Conservation (phyloP, 371 early-diverging fungal genomes). For the Syncephalastrum monosporum region DNA sequence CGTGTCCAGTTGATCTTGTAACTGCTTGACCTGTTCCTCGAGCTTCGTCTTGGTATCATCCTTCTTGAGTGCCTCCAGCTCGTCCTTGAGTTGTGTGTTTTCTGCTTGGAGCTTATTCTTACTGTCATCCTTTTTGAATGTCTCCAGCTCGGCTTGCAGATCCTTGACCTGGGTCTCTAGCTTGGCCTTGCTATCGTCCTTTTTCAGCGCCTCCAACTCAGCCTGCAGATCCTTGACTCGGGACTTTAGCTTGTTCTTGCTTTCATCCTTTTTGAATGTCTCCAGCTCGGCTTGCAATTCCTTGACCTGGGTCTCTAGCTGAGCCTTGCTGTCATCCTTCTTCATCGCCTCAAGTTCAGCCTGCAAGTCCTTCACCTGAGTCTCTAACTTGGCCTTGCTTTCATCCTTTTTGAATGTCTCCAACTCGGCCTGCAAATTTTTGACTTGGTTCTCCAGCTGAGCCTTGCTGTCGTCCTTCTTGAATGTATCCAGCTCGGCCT, state of each 20-base stretch:
- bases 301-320: conserved; percentile 9
- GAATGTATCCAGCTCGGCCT: too few relatives aligned
- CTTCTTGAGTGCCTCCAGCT: conserved; percentile 24
- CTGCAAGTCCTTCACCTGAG: conserved; percentile 4
- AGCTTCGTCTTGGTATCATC: conserved; percentile 6
- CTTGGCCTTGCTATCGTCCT: background rate
- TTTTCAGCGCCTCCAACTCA: conserved; percentile 10
- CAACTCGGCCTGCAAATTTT: background rate
- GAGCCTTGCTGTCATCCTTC: conserved; percentile 3
- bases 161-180: conserved; percentile 12
- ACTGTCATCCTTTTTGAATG: conserved; percentile 11
- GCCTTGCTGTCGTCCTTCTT: background rate
- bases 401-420: background rate
- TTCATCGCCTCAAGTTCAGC: conserved; percentile 3
- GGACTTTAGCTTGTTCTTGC: conserved; percentile 22
- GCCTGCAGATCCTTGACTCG: conserved; percentile 11
- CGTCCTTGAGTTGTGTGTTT: conserved; percentile 20
- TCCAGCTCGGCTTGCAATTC: conserved; percentile 13
- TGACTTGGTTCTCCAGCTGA: conserved; percentile 4
- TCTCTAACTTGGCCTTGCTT: conserved; percentile 1
- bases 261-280: conserved; percentile 12
- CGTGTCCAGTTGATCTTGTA: conserved; percentile 19
- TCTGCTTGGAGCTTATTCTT: conserved; percentile 23
- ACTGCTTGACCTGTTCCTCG: conserved; percentile 29
- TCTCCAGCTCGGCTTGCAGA: conserved; percentile 13